Evolutionary conservation across 2,329 filamentous ascomycete species (phyloP).

Genomic region (Trichoderma gracile): DNA sequence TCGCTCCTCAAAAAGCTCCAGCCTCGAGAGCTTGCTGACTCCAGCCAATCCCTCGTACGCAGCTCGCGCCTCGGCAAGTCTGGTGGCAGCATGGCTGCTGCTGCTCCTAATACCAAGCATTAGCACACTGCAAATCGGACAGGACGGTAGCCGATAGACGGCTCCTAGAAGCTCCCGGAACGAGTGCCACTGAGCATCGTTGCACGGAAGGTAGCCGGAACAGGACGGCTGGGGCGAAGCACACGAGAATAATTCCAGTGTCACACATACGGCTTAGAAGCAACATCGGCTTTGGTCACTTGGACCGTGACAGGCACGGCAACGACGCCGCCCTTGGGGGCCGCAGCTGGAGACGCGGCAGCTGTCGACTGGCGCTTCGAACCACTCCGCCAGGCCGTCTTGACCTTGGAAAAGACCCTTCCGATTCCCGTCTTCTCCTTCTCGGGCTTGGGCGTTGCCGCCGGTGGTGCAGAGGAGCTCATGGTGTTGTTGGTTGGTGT

Average conservation of each 20-base stretch:
- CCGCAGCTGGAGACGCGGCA: not conserved
- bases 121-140: not conserved
- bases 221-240: not conserved
- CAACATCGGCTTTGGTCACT: not conserved
- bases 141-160: not conserved
- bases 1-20: conserved; percentile 57
- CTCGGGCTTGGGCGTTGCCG: conserved; percentile 39
- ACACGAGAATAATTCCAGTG: not conserved
- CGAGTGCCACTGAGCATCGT: not conserved
- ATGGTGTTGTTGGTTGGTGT: conserved; percentile 35
- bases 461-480: conserved; percentile 47
- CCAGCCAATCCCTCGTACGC: conserved; percentile 37
- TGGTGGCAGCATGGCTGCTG: not conserved
- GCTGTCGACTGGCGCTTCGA: conserved; percentile 30
- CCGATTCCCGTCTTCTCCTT: conserved; percentile 51
- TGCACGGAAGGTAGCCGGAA: not conserved
- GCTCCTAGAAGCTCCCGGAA: not conserved
- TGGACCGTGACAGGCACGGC: not conserved
- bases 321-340: not conserved
- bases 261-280: conserved; percentile 22
- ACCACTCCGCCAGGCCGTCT: conserved; percentile 50
- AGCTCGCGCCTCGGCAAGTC: conserved; percentile 32
- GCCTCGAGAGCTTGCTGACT: conserved; percentile 47
- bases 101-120: conserved; percentile 2
- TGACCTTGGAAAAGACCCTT: conserved; percentile 51